Percentiles rank a stretch among this genome's conserved stretches.
These are phyloP conservation scores for Zychaea mexicana DNA, from an alignment of 371 early-diverging fungal genomes.

Conservation along the genomic window DNA sequence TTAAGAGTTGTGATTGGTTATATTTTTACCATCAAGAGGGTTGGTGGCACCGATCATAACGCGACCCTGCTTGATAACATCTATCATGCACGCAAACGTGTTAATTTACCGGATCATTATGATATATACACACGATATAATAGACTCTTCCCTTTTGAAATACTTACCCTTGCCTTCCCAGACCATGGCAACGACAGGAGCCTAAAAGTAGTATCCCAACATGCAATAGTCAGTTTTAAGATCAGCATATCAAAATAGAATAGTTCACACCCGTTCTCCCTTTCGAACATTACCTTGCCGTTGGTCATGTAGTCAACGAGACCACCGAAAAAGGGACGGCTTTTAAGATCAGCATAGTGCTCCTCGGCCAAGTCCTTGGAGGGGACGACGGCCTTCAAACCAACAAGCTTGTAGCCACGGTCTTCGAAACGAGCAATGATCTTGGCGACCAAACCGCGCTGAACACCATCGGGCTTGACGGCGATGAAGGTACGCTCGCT, in stretches of 20 bases:
- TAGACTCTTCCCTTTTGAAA: too few relatives aligned
- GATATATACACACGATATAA: conserved; percentile 1
- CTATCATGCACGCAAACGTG: too few relatives aligned
- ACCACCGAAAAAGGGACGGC: conserved; percentile 87
- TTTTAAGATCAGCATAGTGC: conserved; percentile 89
- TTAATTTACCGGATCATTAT: background rate
- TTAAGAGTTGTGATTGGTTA: too few relatives aligned
- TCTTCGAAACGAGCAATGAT: conserved; percentile 85
- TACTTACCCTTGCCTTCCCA: conserved; percentile 94
- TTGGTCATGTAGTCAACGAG: conserved; percentile 78
- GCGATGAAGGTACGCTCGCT: conserved; percentile 85
- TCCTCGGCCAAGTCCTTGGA: conserved; percentile 72
- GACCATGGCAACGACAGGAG: conserved; percentile 78
- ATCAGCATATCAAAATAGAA: too few relatives aligned
- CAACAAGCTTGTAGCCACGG: conserved; percentile 71
- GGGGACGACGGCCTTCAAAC: conserved; percentile 58
- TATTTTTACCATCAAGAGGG: conserved; percentile 60
- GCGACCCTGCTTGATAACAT: conserved; percentile 89
- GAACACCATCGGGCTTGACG: conserved; percentile 79
- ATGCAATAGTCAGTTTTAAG: background rate
- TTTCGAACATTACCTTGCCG: conserved; percentile 19
- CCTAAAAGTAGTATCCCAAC: conserved; percentile 17
- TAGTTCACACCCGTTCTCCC: too few relatives aligned
- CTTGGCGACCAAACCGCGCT: conserved; percentile 85
- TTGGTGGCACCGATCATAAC: conserved; percentile 87